Base-by-base conservation (phyloP, 305 asterid genomes). In the Fraxinus nigra region DNA sequence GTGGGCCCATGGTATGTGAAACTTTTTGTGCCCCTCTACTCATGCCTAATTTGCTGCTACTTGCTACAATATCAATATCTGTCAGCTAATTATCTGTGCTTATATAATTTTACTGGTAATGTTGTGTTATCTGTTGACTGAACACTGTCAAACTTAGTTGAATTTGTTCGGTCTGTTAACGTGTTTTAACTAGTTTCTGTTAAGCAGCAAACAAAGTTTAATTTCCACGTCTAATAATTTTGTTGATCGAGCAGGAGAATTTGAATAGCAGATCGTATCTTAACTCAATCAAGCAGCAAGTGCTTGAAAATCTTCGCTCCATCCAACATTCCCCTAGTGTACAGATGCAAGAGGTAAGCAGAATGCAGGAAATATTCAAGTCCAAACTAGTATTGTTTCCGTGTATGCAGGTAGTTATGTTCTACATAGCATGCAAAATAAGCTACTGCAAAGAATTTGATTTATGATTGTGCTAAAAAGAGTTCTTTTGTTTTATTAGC, bases 301-400 rank as follows among this genome's bases (percentile, higher is more conserved):
- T 97, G 28, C 82, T 91, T 86, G 98, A 94, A 85, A 97, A 92
- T 90, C 97, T 97, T 63, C 94, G 97, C 59, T 83, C 89, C 89
- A 92, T 97, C 86, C 98, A 97, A 84, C 98, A 94, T 89, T 98
- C 99, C 84, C 98, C 99, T 43, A 89, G 98, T 54, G 98, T 97
- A 75, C 99, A 97, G 87, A 90, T 94, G 98, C 99, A 97, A 13
- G 98, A 97, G 98, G 99, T 91, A 88, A 82, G 82, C 80, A 43
- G 72, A 38, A 48, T 78, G 56, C 26, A 40, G 24, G 51, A 78
- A 46, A 13, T 80, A 40, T 83, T 86, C 59, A 0, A 37, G 40
- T 83, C 78, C 77, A 56, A 33, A 65, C 30, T 24, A 37, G 48
- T 38, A 32, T 61, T 86, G 67, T 59, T 9, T 74, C 77, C 46